Evolutionary conservation across 139 green algal species (phyloP), one percentile per base, ranked within the genome.

Genomic region (Chlamydomonas sphaeroides): DNA sequence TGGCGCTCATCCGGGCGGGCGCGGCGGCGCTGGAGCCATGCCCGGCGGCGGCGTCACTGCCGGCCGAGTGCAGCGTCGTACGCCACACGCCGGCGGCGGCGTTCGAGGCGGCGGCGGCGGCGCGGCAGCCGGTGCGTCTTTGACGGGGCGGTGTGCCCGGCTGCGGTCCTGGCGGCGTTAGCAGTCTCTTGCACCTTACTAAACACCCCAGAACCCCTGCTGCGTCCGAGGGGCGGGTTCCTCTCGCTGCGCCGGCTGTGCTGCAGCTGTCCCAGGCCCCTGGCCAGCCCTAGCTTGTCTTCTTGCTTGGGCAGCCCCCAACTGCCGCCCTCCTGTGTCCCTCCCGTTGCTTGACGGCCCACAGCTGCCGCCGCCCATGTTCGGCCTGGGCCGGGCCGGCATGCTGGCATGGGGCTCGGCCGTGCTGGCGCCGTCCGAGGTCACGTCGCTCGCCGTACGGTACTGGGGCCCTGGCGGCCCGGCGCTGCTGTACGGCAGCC

Each of bases 401-500:
- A 48, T 79, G 70, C 90, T 98, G 49, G 92, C 84, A 73, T 93
- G 82, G 86, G 94, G 93, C 59, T 6, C 6, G 51, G 41, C 63
- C 30, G 80, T 56, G 21, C 63, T 85, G 30, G 33, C 96, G 36
- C 85, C 91, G 0, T 14, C 61, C 5, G 89, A 87, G 32, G 94
- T 96, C 21, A 94, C 89, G 0, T 96, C 91, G 17, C 69, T 94
- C 25, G 89, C 77, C 41, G 75, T 97, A 35, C 87, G 92, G 8
- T 36, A 67, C 10, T 48, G 53, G 14, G 89, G 93, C 7, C 65
- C 95, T 0, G 94, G 92, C 21, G 95, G 94, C 3, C 84, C 92
- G n/a, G 93, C 89, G 63, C 88, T 98, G 79, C 83, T 97, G 56
- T 97, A 87, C 89, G 94, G 85, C 26, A 95, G 89, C 0, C 75